Conservation (phyloP, 176 grass and related monocot species). For the Musa acuminata region DNA sequence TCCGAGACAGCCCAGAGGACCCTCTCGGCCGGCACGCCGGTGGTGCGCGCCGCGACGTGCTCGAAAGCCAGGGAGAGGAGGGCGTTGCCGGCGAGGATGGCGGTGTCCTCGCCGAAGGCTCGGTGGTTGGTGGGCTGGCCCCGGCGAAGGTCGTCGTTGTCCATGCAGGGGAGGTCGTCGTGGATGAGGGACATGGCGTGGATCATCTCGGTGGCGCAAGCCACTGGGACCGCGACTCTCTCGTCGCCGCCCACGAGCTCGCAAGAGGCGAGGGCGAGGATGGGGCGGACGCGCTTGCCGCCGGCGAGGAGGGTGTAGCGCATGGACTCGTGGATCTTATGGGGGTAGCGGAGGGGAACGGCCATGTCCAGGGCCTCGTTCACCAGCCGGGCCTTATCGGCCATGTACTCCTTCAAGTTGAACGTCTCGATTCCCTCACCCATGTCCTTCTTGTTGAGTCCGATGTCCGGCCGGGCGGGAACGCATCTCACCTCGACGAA, state of each 20-base stretch:
- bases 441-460: not conserved
- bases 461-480: no score
- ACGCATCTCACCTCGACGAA: not conserved
- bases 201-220: conserved; percentile 9
- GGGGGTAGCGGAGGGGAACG: not conserved
- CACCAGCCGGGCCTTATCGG: not conserved
- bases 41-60: not conserved
- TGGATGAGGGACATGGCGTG: conserved; percentile 11
- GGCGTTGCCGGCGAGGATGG: not conserved
- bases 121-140: conserved; percentile 7
- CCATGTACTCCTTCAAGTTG: not conserved
- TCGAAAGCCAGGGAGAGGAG: conserved; percentile 5
- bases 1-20: not conserved
- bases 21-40: not conserved
- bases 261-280: conserved; percentile 6
- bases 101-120: not conserved
- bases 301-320: conserved; percentile 6
- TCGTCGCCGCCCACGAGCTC: conserved; percentile 2
- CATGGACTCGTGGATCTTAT: not conserved
- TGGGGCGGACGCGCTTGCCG: conserved; percentile 1
- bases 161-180: conserved; percentile 3
- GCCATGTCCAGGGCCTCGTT: not conserved
- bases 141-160: conserved; percentile 8
- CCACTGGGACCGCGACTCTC: not conserved
- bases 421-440: not conserved